Evolutionary conservation across 225 moss, liverwort and hornwort genomes (phyloP).

Genomic region (Sphagnum tenellum): DNA sequence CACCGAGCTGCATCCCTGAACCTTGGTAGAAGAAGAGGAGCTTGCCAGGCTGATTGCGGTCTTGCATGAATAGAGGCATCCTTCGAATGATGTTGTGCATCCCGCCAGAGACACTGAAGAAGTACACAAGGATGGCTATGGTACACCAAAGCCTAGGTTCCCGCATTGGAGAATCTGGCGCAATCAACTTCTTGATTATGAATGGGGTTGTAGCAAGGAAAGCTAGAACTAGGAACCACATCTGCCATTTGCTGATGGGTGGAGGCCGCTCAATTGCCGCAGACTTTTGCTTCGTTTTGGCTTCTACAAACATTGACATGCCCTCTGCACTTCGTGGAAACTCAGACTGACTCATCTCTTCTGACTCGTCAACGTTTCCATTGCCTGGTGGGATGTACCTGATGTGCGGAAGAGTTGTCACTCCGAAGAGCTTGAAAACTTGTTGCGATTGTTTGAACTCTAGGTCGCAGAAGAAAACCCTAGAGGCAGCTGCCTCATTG

Average conservation of each 20-base stretch:
- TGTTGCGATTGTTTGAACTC: slow-evolving; percentile 80
- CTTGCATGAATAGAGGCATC: slow-evolving; percentile 86
- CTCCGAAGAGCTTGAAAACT: slow-evolving; percentile 68
- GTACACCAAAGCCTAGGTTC: slow-evolving; percentile 80
- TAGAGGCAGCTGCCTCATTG: slow-evolving; percentile 16
- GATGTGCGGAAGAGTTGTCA: slow-evolving; percentile 69
- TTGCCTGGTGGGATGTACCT: slow-evolving; percentile 55
- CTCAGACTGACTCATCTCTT: slow-evolving; percentile 60
- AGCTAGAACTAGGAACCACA: slow-evolving; percentile 39
- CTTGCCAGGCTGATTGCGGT: slow-evolving; percentile 74
- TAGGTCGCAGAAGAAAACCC: slow-evolving; percentile 79
- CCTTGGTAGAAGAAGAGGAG: slow-evolving; percentile 86
- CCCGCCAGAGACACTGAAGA: slow-evolving; percentile 97
- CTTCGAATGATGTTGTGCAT: slow-evolving; percentile 99
- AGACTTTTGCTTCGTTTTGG: slow-evolving; percentile 54
- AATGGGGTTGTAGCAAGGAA: slow-evolving; percentile 65
- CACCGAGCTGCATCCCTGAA: slow-evolving; percentile 90
- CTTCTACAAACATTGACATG: slow-evolving; percentile 57
- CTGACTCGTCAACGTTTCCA: slow-evolving; percentile 43
- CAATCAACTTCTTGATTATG: slow-evolving; percentile 53
- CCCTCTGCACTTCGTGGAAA: slow-evolving; percentile 76
- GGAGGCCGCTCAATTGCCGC: slow-evolving; percentile 84
- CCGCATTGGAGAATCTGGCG: slow-evolving; percentile 71
- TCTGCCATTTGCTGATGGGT: slow-evolving; percentile 58
- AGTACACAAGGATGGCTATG: slow-evolving; percentile 69